phyloP scores from a whole-genome alignment of 331 rosid genomes.

The Phaseolus coccineus region DNA sequence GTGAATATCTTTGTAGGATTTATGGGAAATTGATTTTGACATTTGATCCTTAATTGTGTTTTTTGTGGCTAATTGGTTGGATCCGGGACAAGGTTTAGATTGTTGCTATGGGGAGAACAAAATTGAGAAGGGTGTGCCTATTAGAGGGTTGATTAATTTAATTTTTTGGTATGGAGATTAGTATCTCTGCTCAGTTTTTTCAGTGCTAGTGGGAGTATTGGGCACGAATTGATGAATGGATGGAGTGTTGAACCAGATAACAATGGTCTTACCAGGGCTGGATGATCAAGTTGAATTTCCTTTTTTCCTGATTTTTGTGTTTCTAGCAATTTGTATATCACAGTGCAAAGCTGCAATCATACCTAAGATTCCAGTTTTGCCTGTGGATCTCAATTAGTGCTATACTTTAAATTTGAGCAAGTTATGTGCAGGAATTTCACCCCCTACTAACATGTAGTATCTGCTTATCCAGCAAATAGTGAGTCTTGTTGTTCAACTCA shows the following conservation, averaged over 20 bases:
- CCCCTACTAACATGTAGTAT: conserved; percentile 37
- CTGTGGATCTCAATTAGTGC: conserved; percentile 23
- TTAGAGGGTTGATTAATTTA: conserved; percentile 25
- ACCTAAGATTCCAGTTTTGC: conserved; percentile 29
- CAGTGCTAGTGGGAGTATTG: conserved; percentile 31
- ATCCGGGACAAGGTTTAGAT: conserved; percentile 39
- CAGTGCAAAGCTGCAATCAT: conserved; percentile 33
- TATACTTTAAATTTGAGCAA: conserved; percentile 2
- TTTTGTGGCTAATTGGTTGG: conserved; percentile 37
- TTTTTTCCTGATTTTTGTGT: conserved; percentile 25
- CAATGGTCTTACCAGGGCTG: background rate
- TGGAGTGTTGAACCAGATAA: conserved; percentile 33
- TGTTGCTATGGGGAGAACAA: conserved; percentile 29
- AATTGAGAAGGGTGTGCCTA: conserved; percentile 17
- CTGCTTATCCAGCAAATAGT: conserved; percentile 54
- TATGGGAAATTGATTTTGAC: conserved; percentile 45
- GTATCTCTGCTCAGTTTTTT: background rate
- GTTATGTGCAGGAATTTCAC: background rate
- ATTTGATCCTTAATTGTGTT: conserved; percentile 42
- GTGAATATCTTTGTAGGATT: conserved; percentile 31
- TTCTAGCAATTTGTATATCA: conserved; percentile 1
- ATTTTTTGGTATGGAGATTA: conserved; percentile 8
- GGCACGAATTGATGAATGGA: conserved; percentile 33
- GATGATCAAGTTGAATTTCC: conserved; percentile 25
- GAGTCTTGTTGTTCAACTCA: conserved; percentile 78